Conservation (phyloP, 495 filamentous ascomycete species). For the Aspergillus bridgeri region DNA sequence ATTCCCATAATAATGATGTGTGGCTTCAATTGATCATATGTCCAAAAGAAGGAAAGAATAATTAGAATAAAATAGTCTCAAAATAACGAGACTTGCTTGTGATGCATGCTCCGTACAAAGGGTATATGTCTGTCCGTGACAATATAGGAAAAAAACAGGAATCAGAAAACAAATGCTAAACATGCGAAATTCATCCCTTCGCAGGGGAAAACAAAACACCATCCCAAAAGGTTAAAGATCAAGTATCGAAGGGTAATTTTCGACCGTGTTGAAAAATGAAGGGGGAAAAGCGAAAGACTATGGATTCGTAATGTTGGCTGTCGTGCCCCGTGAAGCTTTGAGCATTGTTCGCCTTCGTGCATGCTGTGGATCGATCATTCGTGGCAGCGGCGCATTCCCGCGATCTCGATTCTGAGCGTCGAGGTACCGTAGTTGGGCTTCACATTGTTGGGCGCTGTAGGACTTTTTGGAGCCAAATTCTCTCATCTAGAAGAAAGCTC, state of each 20-base stretch:
- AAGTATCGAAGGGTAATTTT: background rate
- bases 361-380: constrained; percentile 25
- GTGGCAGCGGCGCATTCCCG: constrained; percentile 18
- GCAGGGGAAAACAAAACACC: background rate
- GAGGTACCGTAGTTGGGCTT: constrained; percentile 32
- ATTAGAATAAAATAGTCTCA: too few relatives aligned
- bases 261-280: background rate
- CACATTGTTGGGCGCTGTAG: constrained; percentile 38
- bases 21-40: too few relatives aligned
- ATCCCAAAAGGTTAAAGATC: background rate
- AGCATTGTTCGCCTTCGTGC: constrained; percentile 17
- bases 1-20: too few relatives aligned
- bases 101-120: too few relatives aligned
- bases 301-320: background rate
- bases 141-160: too few relatives aligned
- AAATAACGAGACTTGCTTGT: too few relatives aligned
- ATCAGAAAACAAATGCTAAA: too few relatives aligned
- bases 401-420: constrained; percentile 22
- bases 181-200: background rate
- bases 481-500: constrained; percentile 27
- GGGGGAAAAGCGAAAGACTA: background rate
- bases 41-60: too few relatives aligned
- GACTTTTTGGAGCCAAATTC: constrained; percentile 32
- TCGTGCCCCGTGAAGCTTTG: constrained; percentile 3
- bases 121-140: too few relatives aligned